Base-by-base conservation (phyloP, 140 eudicot species). In the Ambrosia hybrid region DNA sequence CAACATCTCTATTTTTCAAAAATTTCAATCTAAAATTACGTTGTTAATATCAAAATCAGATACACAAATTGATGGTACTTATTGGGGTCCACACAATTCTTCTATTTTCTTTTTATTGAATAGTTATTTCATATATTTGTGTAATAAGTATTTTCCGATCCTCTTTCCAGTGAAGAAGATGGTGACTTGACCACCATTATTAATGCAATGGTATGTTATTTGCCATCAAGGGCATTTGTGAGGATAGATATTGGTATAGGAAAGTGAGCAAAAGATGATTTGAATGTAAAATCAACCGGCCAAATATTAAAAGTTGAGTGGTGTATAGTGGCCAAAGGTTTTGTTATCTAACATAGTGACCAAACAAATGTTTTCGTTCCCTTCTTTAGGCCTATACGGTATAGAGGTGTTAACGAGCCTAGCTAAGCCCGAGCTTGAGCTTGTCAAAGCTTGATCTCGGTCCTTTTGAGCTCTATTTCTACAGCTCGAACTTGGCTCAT, bases 1-100 rank as follows among this genome's bases (percentile, higher is more conserved):
- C 51, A 61, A 15, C 36, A 38, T 73, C 37, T 15, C 21, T 9
- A 3, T 48, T 49, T n/a, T 13, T n/a, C 15, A 70, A 15, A 56
- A n/a, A 9, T 53, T 17, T 55, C 16, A 55, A 56, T 66, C 57
- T 21, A 16, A 45, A 38, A 0, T 66, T 9, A 45, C 26, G 26
- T 21, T 21, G 26, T 21, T 21, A 21, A 21, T 21, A 67, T 48
- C 11, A 46, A 21, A 15, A 7, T 34, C 36, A 14, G 65, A 38
- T 36, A 70, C 41, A 21, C 65, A 12, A 38, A 14, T 69, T 46
- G 63, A 9, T 55, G 66, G 38, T 56, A 56, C 64, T 71, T 38
- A 11, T 5, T 57, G 43, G 10, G 67, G 76, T 53, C 67, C 67
- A 37, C 57, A 41, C 41, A 21, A 48, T 17, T 46, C 58, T 10